Conservation (phyloP, 164 flowering plant species). For the Cinnamomum micranthum region DNA sequence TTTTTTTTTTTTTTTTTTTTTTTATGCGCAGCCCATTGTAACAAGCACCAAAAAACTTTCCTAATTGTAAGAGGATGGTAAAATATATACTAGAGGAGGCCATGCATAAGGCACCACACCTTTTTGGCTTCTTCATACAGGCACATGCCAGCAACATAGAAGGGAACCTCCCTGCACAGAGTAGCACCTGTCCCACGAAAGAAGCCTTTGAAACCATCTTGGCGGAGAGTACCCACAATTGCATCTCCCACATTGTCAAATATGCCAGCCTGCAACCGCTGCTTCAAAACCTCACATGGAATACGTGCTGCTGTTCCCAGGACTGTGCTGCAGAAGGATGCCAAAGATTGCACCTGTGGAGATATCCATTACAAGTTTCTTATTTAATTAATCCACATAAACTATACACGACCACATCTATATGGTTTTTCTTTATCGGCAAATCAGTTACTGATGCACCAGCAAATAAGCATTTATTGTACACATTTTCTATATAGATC, state of each 20-base stretch:
- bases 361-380: conserved; percentile 4
- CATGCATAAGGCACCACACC: conserved; percentile 32
- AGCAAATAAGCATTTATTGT: background rate
- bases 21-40: background rate
- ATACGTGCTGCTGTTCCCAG: conserved; percentile 95
- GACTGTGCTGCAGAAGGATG: conserved; percentile 93
- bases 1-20: background rate
- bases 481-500: background rate
- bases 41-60: background rate
- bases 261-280: conserved; percentile 89
- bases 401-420: background rate
- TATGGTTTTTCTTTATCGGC: too few relatives aligned
- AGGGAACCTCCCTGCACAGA: conserved; percentile 95
- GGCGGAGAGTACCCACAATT: conserved; percentile 77
- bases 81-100: too few relatives aligned
- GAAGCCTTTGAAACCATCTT: conserved; percentile 91
- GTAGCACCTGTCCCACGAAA: conserved; percentile 99
- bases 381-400: background rate
- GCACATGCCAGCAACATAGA: conserved; percentile 98
- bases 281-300: conserved; percentile 97
- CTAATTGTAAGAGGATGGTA: too few relatives aligned
- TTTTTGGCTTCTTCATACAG: conserved; percentile 96
- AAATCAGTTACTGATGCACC: background rate
- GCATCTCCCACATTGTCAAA: conserved; percentile 97
- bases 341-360: conserved; percentile 77